A percentile compares a stretch with the other conserved stretches of the same genome.
Conservation (phyloP, 192 early-diverging fungal genomes). For the Thoreauomyces humboldtii region DNA sequence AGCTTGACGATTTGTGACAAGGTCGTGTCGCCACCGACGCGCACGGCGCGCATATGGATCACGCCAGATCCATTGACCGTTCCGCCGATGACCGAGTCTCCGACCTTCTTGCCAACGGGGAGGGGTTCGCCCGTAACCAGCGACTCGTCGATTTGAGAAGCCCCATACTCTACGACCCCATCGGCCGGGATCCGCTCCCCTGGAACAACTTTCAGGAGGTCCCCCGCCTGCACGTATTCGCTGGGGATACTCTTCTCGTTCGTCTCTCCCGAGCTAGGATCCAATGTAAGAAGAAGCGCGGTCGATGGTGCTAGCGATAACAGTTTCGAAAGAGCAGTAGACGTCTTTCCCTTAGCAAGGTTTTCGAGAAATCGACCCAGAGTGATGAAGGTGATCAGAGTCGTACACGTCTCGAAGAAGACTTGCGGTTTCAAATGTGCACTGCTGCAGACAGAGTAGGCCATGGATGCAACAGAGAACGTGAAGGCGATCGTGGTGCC, state of each 20-base stretch:
- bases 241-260: slow-evolving; percentile 74
- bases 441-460: slow-evolving; percentile 40
- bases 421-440: slow-evolving; percentile 60
- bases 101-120: slow-evolving; percentile 67
- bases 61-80: slow-evolving; percentile 90
- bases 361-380: slow-evolving; percentile 94
- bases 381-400: slow-evolving; percentile 90
- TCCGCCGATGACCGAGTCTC: slow-evolving; percentile 81
- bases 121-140: slow-evolving; percentile 92
- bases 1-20: slow-evolving; percentile 89
- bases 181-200: slow-evolving; percentile 93
- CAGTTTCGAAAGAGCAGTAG: slow-evolving; percentile 81
- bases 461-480: slow-evolving; percentile 77
- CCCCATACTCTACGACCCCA: slow-evolving; percentile 72
- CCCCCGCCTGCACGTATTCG: slow-evolving; percentile 82
- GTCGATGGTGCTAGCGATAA: slow-evolving; percentile 81
- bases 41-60: slow-evolving; percentile 77
- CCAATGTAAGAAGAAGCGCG: slow-evolving; percentile 47
- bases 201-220: slow-evolving; percentile 84
- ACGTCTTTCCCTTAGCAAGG: slow-evolving; percentile 90
- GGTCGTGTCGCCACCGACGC: slow-evolving; percentile 88
- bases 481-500: slow-evolving; percentile 83
- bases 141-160: slow-evolving; percentile 82
- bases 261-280: slow-evolving; percentile 25
- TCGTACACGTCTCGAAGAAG: slow-evolving; percentile 92